Conservation (phyloP, 139 green algal genomes). For the Limnomonas spitsbergensis region DNA sequence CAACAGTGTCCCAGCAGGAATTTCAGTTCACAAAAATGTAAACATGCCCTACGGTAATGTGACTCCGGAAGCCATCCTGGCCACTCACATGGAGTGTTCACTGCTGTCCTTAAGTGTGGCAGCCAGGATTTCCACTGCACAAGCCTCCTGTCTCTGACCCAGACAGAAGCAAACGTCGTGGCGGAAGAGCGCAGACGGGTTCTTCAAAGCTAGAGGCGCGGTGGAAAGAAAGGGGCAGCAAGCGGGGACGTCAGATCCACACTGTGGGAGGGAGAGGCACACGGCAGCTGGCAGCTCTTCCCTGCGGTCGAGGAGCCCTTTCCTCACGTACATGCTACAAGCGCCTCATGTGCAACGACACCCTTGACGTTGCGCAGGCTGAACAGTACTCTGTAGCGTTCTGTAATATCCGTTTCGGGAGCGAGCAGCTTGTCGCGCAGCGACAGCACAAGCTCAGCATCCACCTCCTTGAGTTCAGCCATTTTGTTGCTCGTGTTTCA, state of each 20-base stretch:
- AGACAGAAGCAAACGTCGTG: constrained; percentile 91
- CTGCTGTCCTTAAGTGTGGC: constrained; percentile 52
- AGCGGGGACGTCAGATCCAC: too few relatives aligned
- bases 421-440: constrained; percentile 56
- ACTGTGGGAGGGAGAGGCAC: too few relatives aligned
- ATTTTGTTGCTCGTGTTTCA: too few relatives aligned
- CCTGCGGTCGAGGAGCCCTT: too few relatives aligned
- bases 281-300: too few relatives aligned
- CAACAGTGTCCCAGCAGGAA: too few relatives aligned
- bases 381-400: constrained; percentile 82
- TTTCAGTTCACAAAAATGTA: too few relatives aligned
- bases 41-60: too few relatives aligned
- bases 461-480: constrained; percentile 30
- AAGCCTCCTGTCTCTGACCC: constrained; percentile 79
- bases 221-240: not conserved
- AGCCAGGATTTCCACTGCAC: constrained; percentile 58
- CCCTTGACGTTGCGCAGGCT: constrained; percentile 67
- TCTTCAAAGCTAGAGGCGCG: constrained; percentile 55
- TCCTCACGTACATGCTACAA: constrained; percentile 36
- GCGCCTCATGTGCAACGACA: constrained; percentile 46
- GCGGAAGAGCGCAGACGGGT: constrained; percentile 76
- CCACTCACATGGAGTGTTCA: constrained; percentile 78
- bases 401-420: constrained; percentile 45
- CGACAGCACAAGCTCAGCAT: constrained; percentile 29
- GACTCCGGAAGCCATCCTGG: too few relatives aligned